Conservation (phyloP, 1,284 basidiomycete genomes). For the Heliocybe sulcata region DNA sequence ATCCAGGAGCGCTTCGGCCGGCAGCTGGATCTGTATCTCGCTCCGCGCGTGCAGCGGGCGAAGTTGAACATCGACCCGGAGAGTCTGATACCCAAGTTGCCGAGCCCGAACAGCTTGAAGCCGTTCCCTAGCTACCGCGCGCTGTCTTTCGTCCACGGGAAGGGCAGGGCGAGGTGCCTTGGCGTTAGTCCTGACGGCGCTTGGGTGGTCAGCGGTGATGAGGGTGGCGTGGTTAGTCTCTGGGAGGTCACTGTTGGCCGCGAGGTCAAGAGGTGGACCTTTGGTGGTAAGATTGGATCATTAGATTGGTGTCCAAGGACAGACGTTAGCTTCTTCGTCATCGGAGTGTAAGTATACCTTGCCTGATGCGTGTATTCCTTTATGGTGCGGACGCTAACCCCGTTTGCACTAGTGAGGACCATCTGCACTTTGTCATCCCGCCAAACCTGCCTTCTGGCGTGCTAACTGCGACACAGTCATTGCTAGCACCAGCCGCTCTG, state of each 20-base stretch:
- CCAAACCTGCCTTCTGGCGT: constrained; percentile 59
- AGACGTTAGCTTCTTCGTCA: constrained; percentile 79
- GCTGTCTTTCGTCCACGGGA: constrained; percentile 67
- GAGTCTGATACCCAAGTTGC: constrained; percentile 92
- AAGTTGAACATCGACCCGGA: constrained; percentile 91
- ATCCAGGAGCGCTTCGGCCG: constrained; percentile 94
- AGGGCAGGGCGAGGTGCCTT: constrained; percentile 68
- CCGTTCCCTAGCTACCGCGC: constrained; percentile 91
- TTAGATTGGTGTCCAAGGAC: constrained; percentile 92
- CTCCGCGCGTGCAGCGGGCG: constrained; percentile 83
- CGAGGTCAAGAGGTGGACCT: constrained; percentile 86
- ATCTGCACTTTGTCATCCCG: constrained; percentile 79
- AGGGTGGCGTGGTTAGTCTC: constrained; percentile 80
- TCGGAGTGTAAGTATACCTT: constrained; percentile 59
- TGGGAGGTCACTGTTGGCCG: constrained; percentile 95
- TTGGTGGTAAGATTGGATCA: constrained; percentile 76
- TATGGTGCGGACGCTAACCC: neutral
- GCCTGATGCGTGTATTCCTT: neutral
- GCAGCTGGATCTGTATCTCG: constrained; percentile 95
- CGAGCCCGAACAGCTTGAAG: constrained; percentile 84
- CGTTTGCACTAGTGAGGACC: constrained; percentile 54
- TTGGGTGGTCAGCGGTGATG: constrained; percentile 92
- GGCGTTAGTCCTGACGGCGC: constrained; percentile 84
- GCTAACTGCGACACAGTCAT: constrained; percentile 53
- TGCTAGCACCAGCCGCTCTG: constrained; percentile 58